phyloP scores from a whole-genome alignment of 768 basidiomycete genomes.

The Lentinula detonsa region DNA sequence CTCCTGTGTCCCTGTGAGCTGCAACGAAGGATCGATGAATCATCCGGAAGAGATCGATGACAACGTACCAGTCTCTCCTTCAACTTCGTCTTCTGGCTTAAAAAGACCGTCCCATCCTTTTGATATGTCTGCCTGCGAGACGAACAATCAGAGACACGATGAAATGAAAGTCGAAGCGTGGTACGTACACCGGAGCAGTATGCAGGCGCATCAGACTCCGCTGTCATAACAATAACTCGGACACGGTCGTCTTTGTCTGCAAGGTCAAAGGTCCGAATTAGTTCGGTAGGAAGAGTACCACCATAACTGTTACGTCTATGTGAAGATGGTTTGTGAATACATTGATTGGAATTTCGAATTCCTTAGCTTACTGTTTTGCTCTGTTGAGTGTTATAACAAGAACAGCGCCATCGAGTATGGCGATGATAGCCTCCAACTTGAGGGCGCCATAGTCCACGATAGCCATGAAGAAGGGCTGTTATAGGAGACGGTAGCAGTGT shows the following conservation, averaged over 20 bases:
- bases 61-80: constrained; percentile 27
- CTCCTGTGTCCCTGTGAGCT: constrained; percentile 44
- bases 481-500: neutral
- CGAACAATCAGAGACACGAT: neutral
- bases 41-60: neutral
- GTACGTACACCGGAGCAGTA: constrained; percentile 40
- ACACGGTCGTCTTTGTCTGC: constrained; percentile 49
- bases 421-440: constrained; percentile 36
- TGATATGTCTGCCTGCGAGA: constrained; percentile 40
- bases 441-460: constrained; percentile 27
- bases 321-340: neutral
- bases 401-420: constrained; percentile 36
- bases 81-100: constrained; percentile 30
- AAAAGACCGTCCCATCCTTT: constrained; percentile 39
- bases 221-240: constrained; percentile 43
- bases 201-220: constrained; percentile 43
- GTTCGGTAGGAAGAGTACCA: constrained; percentile 25
- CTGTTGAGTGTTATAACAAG: constrained; percentile 41
- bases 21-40: neutral
- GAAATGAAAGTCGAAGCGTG: neutral
- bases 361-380: constrained; percentile 34
- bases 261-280: constrained; percentile 37
- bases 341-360: neutral
- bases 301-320: constrained; percentile 42
- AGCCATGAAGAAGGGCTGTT: constrained; percentile 17